phyloP scores from a whole-genome alignment of 345 rosid genomes.

The Passiflora organensis region DNA sequence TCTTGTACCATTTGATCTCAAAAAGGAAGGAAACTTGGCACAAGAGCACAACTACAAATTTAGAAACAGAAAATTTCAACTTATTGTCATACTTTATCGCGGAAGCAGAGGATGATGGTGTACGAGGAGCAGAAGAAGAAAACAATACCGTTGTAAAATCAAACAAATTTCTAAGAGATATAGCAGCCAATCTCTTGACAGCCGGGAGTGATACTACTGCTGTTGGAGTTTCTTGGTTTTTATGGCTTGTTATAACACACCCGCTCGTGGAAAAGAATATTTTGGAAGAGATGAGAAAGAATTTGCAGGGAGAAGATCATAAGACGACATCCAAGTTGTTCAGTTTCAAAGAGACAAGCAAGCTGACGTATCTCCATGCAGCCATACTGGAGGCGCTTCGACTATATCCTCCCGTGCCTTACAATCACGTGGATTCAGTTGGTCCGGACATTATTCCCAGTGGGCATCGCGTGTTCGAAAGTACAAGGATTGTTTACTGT shows the following conservation, averaged over 20 bases:
- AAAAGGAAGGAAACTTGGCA: too few species aligned
- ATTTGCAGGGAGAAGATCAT: background rate
- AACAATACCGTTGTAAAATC: background rate
- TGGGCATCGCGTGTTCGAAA: background rate
- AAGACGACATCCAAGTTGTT: background rate
- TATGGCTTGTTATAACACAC: constrained; percentile 7
- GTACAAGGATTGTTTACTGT: constrained; percentile 1
- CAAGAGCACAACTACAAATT: background rate
- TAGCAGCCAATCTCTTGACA: background rate
- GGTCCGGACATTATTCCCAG: constrained; percentile 11
- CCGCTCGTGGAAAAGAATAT: constrained; percentile 1
- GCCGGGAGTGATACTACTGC: constrained; percentile 3
- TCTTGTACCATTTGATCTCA: background rate
- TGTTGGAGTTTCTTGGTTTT: constrained; percentile 6
- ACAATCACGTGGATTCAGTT: background rate
- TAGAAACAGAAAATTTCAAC: background rate
- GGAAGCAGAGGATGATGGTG: background rate
- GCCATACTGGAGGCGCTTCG: constrained; percentile 10
- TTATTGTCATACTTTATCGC: background rate
- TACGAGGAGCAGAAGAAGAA: background rate
- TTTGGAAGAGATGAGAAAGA: background rate
- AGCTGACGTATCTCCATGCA: constrained; percentile 14
- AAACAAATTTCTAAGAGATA: constrained; percentile 4
- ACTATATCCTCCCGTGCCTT: constrained; percentile 17
- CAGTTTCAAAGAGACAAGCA: constrained; percentile 2